Conservation (phyloP, 139 green algal genomes). For the Chlorella ohadii region DNA sequence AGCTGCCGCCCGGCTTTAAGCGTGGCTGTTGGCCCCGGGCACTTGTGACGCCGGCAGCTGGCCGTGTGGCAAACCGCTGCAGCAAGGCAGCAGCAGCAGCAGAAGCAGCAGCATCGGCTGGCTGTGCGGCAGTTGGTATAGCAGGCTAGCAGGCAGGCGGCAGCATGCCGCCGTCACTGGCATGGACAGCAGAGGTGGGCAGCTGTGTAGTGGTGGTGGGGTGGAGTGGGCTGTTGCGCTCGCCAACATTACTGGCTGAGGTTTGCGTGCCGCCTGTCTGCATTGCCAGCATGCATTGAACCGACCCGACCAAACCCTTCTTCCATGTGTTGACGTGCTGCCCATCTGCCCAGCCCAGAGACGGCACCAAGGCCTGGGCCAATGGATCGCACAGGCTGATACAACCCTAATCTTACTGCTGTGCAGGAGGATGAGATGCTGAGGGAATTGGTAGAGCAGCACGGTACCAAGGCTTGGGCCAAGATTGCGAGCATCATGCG, state of each 20-base stretch:
- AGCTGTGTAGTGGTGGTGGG: background rate
- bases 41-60: background rate
- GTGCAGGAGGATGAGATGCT: conserved; percentile 61
- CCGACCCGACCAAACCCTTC: no score
- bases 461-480: conserved; percentile 68
- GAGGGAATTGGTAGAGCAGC: conserved; percentile 51
- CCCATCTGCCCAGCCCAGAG: no score
- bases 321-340: no score
- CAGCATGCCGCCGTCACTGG: background rate
- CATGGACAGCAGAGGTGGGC: conserved; percentile 3
- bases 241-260: no score
- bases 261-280: no score
- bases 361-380: no score
- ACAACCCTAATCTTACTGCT: background rate
- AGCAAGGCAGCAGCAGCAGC: background rate
- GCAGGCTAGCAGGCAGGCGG: background rate
- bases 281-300: no score
- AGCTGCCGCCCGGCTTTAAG: no score
- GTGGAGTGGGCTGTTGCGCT: background rate
- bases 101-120: background rate
- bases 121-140: no score
- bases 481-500: conserved; percentile 55
- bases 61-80: background rate
- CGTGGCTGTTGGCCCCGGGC: no score
- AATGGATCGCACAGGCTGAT: no score